Evolutionary conservation across 129 eudicot genomes (phyloP), one percentile per base, ranked within the genome.

Genomic region (Rutidosis leptorrhynchoides): DNA sequence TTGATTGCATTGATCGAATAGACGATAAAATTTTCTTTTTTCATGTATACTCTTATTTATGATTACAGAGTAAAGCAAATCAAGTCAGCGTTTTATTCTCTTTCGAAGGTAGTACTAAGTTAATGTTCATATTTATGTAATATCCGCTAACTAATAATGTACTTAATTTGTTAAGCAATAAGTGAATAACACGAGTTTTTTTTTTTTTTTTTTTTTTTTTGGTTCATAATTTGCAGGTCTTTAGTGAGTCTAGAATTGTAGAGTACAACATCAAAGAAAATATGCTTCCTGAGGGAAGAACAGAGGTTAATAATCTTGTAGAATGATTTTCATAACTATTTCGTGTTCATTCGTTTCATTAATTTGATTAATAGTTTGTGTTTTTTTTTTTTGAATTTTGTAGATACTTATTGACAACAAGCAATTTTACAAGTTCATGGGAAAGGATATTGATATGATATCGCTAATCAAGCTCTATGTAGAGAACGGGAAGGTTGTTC

Each of bases 61-160:
- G 70, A 25, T 74, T 82, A 73, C 88, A 89, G 96, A 83, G 81
- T 89, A 64, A 79, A 86, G 58, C 90, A 89, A 84, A 89, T 89
- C 69, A 89, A 89, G 69, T 89, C 96, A 7, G 87, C 96, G 45
- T 89, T 89, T 58, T 89, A 89, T 80, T 85, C 96, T 51, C 83
- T 89, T 20, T 62, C 85, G 25, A 89, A 89, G 90, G 96, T 88
- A 23, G 22, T 58, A 24, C 21, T 27, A 69, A 46, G 25, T 70
- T 62, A 1, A 24, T 49, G 21, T 53, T 63, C 19, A 22, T 51
- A 42, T 53, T 20, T 22, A 10, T 6, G 52, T 62, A 21, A 10
- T 16, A 33, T 43, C 10, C 30, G 3, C 64, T 53, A 33, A 16
- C n/a, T 19, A 19, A 2, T 19, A 19, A 2, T 5, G 12, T 35